These are phyloP conservation scores for Plantago major DNA, from an alignment of 257 asterid genomes.

Conservation along the genomic window DNA sequence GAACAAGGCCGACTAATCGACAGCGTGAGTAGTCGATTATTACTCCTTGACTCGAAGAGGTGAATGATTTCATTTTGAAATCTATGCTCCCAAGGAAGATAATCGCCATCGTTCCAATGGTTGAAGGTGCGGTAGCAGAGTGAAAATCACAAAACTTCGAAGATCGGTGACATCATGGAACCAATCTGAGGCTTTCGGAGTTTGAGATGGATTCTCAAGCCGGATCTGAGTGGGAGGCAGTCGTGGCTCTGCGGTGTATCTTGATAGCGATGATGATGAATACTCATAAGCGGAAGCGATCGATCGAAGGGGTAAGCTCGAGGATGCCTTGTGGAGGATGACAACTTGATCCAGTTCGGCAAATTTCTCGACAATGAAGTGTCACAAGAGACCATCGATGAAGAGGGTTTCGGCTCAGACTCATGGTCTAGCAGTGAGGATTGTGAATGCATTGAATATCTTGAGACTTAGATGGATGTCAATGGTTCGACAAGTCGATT, in stretches of 20 bases:
- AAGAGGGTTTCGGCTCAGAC: slow-evolving; percentile 30
- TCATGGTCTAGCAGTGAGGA: slow-evolving; percentile 24
- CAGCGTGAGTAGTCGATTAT: slow-evolving; percentile 5
- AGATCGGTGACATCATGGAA: slow-evolving; percentile 4
- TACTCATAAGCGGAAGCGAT: too few relatives aligned
- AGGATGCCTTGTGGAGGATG: too few relatives aligned
- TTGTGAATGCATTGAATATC: slow-evolving; percentile 25
- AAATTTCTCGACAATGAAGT: too few relatives aligned
- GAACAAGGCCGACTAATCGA: slow-evolving; percentile 20
- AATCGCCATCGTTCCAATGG: slow-evolving; percentile 4
- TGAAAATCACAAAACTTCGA: background rate
- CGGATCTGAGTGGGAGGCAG: slow-evolving; percentile 58
- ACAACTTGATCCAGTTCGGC: too few relatives aligned
- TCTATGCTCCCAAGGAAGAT: slow-evolving; percentile 34
- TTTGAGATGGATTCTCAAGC: slow-evolving; percentile 25
- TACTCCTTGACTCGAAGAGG: slow-evolving; percentile 26
- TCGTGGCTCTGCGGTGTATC: too few relatives aligned
- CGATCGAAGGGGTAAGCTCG: too few relatives aligned
- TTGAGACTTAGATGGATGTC: slow-evolving; percentile 8
- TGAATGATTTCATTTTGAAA: slow-evolving; percentile 44
- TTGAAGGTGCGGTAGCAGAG: slow-evolving; percentile 8
- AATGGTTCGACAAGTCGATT: slow-evolving; percentile 6
- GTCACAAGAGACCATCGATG: slow-evolving; percentile 31
- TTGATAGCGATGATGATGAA: too few relatives aligned
- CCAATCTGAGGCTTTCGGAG: too few relatives aligned